These are phyloP conservation scores for Teunomyces pallodes DNA, from an alignment of 805 yeast genomes.

Conservation along the genomic window DNA sequence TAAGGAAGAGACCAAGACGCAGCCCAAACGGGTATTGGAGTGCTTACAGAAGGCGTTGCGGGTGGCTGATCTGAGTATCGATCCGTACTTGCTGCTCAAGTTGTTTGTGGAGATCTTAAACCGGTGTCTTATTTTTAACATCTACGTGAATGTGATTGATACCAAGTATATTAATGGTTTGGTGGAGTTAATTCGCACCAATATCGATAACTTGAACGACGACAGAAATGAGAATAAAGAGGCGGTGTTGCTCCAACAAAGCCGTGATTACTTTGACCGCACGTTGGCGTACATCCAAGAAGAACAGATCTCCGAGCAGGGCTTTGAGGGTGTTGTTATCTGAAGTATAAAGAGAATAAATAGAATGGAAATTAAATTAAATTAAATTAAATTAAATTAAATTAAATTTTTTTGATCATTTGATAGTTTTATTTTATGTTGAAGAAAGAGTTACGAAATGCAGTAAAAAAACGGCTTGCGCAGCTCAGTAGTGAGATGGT, in stretches of 20 bases:
- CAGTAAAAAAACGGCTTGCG: constrained; percentile 20
- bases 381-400: too few relatives aligned
- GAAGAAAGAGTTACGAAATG: constrained; percentile 24
- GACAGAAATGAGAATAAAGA: constrained; percentile 25
- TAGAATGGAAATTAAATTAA: constrained; percentile 5
- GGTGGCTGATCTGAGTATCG: constrained; percentile 94
- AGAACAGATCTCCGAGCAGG: constrained; percentile 67
- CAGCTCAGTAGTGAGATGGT: constrained; percentile 15
- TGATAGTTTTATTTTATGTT: background rate
- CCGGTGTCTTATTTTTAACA: constrained; percentile 79
- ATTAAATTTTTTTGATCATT: too few relatives aligned
- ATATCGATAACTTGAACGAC: constrained; percentile 45
- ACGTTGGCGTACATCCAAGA: constrained; percentile 67
- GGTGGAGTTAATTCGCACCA: constrained; percentile 74
- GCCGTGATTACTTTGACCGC: constrained; percentile 53
- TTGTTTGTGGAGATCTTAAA: constrained; percentile 87
- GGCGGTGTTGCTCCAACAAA: constrained; percentile 25
- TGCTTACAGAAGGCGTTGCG: constrained; percentile 85
- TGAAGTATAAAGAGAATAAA: background rate
- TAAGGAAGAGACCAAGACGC: constrained; percentile 27
- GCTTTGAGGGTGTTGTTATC: constrained; percentile 53
- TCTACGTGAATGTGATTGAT: constrained; percentile 58
- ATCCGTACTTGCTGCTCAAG: constrained; percentile 66
- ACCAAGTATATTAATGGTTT: constrained; percentile 79
- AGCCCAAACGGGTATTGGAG: constrained; percentile 72